Evolutionary conservation across 352 stramenopile species (phyloP), one percentile per base, ranked within the genome.

Genomic region (Globisporangium polare): DNA sequence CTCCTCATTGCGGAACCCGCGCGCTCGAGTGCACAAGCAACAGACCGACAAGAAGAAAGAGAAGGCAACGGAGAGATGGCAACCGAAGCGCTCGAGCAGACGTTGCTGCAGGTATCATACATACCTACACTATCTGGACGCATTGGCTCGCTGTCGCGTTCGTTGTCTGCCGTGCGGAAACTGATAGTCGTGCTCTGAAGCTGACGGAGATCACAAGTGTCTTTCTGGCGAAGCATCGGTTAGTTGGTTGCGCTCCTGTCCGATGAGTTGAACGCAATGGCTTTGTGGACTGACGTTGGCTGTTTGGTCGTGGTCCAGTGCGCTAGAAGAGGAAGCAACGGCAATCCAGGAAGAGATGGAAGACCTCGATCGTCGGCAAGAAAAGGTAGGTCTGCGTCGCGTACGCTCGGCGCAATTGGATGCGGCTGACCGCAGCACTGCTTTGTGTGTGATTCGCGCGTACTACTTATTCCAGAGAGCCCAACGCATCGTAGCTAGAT

Each of bases 301-400:
- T 33, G 29, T 33, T 33, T 7, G 29, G 1, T 58, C n/a, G n/a
- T 52, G 53, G 9, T 27, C 13, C n/a, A 90, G 80, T 17, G 73
- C 77, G 56, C 62, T 90, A 24, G 77, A 82, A 46, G 71, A 74
- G 8, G 80, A 92, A 37, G 75, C 73, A 1, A 58, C 58, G 5
- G 73, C 60, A 60, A 87, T 92, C 47, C 82, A 89, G 69, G 70
- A 61, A 9, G 82, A 85, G 57, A 71, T 92, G 64, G 72, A 88
- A 10, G 68, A 84, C 29, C 64, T 92, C 24, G 51, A 89, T 50
- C 64, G 66, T 17, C 74, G 74, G 39, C 82, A 92, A 66, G 76
- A 89, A 55, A 50, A 46, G 65, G 82, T 88, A 17, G 26, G 51
- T 13, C n/a, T 46, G 26, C 17, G 3, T 53, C 22, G 17, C 12